Conservation (phyloP, 2,329 filamentous ascomycete species). For the Aspergillus brunneoviolaceus region DNA sequence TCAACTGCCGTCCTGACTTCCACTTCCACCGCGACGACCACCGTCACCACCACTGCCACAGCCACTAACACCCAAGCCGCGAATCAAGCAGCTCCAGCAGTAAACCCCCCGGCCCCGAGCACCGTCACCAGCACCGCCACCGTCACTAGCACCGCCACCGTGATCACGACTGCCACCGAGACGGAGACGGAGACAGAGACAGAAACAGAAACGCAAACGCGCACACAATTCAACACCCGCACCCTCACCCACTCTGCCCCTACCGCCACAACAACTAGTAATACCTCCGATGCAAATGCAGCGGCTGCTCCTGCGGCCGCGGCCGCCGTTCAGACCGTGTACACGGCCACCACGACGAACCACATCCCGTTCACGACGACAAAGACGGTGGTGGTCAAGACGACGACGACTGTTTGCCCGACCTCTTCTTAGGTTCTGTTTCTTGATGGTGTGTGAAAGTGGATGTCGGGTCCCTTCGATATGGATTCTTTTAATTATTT, state of each 20-base stretch:
- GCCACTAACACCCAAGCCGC: background rate
- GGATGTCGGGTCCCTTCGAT: no score
- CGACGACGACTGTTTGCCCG: background rate
- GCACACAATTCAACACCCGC: background rate
- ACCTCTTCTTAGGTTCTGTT: background rate
- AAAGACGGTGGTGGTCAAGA: background rate
- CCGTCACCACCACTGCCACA: background rate
- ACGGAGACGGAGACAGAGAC: no score
- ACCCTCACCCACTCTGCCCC: background rate
- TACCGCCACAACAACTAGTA: no score
- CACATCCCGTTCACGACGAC: background rate
- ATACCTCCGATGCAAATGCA: background rate
- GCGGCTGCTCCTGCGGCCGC: background rate
- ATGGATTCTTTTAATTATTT: no score
- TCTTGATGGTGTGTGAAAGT: no score
- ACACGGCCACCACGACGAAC: background rate
- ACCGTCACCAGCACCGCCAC: background rate
- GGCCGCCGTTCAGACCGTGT: background rate
- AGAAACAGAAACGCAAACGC: no score
- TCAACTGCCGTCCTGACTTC: background rate
- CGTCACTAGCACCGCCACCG: background rate
- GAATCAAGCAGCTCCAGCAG: no score
- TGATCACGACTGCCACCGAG: background rate
- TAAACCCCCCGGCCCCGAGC: no score
- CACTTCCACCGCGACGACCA: background rate